phyloP scores from a whole-genome alignment of 805 yeast genomes.

The Naumovozyma baii region DNA sequence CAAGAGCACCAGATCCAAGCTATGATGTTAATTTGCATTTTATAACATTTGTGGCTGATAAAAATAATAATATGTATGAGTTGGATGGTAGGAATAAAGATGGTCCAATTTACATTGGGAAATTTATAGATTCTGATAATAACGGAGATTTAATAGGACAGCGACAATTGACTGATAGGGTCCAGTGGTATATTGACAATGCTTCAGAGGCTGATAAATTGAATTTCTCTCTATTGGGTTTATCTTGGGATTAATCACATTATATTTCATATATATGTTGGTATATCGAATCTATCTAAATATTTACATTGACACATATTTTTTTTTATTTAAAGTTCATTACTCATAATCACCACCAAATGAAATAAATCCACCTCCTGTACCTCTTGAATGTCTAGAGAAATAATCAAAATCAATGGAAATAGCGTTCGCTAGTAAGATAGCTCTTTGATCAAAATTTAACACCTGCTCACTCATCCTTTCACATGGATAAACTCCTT shows the following conservation, averaged over 20 bases:
- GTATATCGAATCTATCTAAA: background rate
- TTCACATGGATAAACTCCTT: slow-evolving; percentile 44
- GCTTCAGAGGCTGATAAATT: slow-evolving; percentile 51
- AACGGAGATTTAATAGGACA: slow-evolving; percentile 41
- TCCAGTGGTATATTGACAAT: slow-evolving; percentile 56
- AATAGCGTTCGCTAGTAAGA: slow-evolving; percentile 76
- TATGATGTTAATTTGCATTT: slow-evolving; percentile 60
- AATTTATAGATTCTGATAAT: slow-evolving; percentile 9
- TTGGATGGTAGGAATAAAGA: slow-evolving; percentile 71
- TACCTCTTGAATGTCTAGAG: slow-evolving; percentile 73
- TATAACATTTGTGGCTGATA: slow-evolving; percentile 54
- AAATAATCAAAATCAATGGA: slow-evolving; percentile 94
- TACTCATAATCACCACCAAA: slow-evolving; percentile 23
- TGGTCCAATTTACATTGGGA: slow-evolving; percentile 62
- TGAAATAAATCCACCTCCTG: slow-evolving; percentile 35
- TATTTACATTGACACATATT: slow-evolving; percentile 1
- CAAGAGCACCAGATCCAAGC: slow-evolving; percentile 55
- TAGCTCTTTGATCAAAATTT: slow-evolving; percentile 75
- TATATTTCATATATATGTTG: too few species aligned
- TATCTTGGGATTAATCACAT: slow-evolving; percentile 28
- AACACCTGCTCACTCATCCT: slow-evolving; percentile 33
- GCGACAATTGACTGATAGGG: slow-evolving; percentile 40
- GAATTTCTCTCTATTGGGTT: slow-evolving; percentile 69
- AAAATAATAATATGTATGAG: slow-evolving; percentile 55
- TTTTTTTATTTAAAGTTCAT: background rate